Conservation (phyloP, 1,284 basidiomycete species). For the Heterobasidion irregulare region DNA sequence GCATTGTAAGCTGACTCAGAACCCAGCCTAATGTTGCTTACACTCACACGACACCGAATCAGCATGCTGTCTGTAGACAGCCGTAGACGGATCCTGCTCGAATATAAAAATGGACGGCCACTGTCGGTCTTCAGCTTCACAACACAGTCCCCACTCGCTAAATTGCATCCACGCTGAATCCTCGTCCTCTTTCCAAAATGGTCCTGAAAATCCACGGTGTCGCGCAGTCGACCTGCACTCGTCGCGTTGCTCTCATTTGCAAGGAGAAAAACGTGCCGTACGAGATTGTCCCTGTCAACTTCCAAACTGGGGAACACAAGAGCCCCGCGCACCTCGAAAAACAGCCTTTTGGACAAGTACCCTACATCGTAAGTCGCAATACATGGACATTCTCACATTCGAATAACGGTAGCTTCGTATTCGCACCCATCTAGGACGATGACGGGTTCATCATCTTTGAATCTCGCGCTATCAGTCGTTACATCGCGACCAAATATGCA, state of each 20-base stretch:
- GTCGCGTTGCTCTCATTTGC: slow-evolving; percentile 34
- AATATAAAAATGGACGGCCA: too few relatives aligned
- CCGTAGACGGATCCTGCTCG: too few relatives aligned
- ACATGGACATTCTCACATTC: neutral
- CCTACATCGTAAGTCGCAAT: slow-evolving; percentile 39
- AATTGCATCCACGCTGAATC: too few relatives aligned
- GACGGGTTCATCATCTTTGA: slow-evolving; percentile 40
- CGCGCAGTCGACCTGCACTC: slow-evolving; percentile 33
- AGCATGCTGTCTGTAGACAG: too few relatives aligned
- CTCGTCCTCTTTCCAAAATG: slow-evolving; percentile 24
- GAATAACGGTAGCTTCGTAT: neutral
- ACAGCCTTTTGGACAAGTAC: slow-evolving; percentile 64
- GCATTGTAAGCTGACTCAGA: too few relatives aligned
- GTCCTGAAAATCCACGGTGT: slow-evolving; percentile 41
- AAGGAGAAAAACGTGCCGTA: slow-evolving; percentile 45
- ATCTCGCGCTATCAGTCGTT: slow-evolving; percentile 44
- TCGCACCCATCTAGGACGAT: slow-evolving; percentile 23
- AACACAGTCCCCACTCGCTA: too few relatives aligned
- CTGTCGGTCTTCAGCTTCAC: too few relatives aligned
- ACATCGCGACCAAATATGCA: slow-evolving; percentile 36
- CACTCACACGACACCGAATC: too few relatives aligned
- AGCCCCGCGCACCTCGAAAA: slow-evolving; percentile 27
- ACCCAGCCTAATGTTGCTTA: too few relatives aligned
- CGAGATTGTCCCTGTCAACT: slow-evolving; percentile 35
- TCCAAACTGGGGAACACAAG: slow-evolving; percentile 41